A percentile compares a stretch with the other conserved stretches of the same genome.
phyloP scores from a whole-genome alignment of 169 alveolate genomes.

The Fabrea salina region DNA sequence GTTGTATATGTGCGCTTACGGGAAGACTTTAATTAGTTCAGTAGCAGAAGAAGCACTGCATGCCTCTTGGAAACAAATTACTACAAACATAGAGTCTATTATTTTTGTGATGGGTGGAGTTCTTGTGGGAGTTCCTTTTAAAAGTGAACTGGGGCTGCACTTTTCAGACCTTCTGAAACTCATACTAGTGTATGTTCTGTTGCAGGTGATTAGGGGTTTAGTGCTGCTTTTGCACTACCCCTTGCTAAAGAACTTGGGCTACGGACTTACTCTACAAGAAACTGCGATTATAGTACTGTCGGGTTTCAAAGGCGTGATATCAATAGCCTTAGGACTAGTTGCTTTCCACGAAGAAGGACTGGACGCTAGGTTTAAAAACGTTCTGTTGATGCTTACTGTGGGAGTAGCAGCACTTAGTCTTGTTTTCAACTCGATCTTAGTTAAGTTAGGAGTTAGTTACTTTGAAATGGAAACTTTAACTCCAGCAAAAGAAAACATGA shows the following conservation, averaged over 20 bases:
- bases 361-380: background rate
- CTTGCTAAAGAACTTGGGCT: slow-evolving; percentile 46
- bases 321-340: slow-evolving; percentile 54
- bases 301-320: slow-evolving; percentile 69
- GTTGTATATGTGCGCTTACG: slow-evolving; percentile 59
- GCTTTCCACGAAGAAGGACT: slow-evolving; percentile 49
- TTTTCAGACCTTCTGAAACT: background rate
- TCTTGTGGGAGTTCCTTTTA: slow-evolving; percentile 39
- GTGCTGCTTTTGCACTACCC: slow-evolving; percentile 44
- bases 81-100: slow-evolving; percentile 43
- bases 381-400: background rate
- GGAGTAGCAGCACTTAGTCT: slow-evolving; percentile 14
- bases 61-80: slow-evolving; percentile 47
- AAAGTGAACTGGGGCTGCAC: background rate
- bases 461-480: slow-evolving; percentile 2
- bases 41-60: slow-evolving; percentile 54
- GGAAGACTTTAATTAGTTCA: slow-evolving; percentile 52
- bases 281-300: slow-evolving; percentile 45
- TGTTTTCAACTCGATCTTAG: background rate
- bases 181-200: background rate
- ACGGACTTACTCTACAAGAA: slow-evolving; percentile 45
- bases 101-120: slow-evolving; percentile 60
- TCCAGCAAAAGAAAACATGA: slow-evolving; percentile 1
- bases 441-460: background rate
- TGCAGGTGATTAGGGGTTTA: slow-evolving; percentile 33